Evolutionary conservation across 495 filamentous ascomycete species (phyloP).

Genomic region (Penicillium canescens): DNA sequence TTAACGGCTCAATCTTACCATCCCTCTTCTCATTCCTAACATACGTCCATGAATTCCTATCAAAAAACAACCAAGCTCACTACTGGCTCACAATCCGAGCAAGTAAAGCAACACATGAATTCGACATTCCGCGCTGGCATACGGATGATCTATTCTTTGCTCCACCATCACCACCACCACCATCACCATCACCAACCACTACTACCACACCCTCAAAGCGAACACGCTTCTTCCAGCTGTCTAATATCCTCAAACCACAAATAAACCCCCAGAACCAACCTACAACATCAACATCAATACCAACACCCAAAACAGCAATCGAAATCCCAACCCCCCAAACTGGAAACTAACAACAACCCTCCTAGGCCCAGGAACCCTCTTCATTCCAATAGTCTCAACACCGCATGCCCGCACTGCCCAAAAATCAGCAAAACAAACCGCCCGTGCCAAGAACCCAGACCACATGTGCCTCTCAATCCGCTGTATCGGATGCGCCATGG

Average conservation of each 20-base stretch:
- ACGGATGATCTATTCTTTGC: conserved; percentile 30
- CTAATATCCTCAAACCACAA: not conserved
- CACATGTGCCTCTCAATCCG: conserved; percentile 24
- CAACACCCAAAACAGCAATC: not conserved
- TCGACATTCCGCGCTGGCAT: conserved; percentile 25
- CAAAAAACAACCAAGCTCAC: conserved; percentile 16
- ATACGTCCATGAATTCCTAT: conserved; percentile 21
- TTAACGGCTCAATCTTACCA: conserved; percentile 15
- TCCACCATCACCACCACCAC: not conserved
- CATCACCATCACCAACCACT: not conserved
- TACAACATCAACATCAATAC: not conserved
- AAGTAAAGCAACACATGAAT: conserved; percentile 15
- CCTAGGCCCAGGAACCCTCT: conserved; percentile 26
- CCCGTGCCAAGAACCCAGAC: conserved; percentile 8
- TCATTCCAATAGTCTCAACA: conserved; percentile 10
- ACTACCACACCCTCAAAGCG: not conserved
- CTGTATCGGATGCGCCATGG: conserved; percentile 21
- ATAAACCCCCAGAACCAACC: not conserved
- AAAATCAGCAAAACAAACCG: conserved; percentile 5
- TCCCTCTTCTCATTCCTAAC: conserved; percentile 22
- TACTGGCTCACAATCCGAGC: conserved; percentile 28
- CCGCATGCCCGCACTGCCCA: conserved; percentile 12
- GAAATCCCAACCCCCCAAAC: conserved; percentile 16
- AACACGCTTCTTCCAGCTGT: not conserved
- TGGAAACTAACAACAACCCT: conserved; percentile 30